phyloP scores from a whole-genome alignment of 441 rosid genomes.

The Populus hybrid region DNA sequence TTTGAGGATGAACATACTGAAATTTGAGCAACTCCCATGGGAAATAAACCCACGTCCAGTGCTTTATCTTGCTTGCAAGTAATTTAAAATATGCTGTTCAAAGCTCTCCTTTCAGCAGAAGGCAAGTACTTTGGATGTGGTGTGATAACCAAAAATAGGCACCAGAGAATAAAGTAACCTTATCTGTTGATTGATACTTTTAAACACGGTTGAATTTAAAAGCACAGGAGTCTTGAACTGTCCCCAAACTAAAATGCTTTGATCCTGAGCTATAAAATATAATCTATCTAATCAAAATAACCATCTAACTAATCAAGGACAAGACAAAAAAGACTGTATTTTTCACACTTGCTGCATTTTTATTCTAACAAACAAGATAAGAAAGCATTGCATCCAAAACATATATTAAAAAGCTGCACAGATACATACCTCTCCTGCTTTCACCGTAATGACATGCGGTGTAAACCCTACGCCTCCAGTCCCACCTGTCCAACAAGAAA shows the following conservation, averaged over 20 bases:
- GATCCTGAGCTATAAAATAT: neutral
- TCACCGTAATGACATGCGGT: constrained; percentile 89
- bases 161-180: neutral
- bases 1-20: neutral
- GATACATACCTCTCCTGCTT: constrained; percentile 79
- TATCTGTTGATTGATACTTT: neutral
- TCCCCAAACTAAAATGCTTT: neutral
- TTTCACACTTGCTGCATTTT: neutral
- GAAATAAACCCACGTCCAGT: neutral
- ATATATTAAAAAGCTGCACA: neutral
- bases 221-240: neutral
- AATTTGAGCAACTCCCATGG: neutral
- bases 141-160: neutral
- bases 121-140: neutral
- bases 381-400: neutral
- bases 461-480: constrained; percentile 89
- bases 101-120: neutral
- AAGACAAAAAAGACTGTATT: neutral
- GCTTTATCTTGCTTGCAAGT: neutral
- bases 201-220: neutral
- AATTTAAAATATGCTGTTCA: neutral
- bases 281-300: neutral
- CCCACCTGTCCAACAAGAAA: constrained; percentile 42
- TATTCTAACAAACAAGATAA: neutral
- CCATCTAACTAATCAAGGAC: neutral